Base-by-base conservation (phyloP, 2,329 filamentous ascomycete genomes). In the Sporothrix pallida region DNA sequence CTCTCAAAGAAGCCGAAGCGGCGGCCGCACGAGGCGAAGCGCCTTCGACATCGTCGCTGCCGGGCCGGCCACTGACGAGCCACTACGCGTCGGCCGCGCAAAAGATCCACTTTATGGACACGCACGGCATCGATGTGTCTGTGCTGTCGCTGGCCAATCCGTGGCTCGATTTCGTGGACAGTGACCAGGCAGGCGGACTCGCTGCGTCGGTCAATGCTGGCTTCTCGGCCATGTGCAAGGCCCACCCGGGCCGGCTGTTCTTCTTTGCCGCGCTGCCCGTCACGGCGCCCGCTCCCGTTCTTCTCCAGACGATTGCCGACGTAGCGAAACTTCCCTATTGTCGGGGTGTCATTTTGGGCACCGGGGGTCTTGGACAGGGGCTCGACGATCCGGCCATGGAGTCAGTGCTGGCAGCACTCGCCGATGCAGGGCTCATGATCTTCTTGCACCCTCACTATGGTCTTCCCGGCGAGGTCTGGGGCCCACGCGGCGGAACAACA, bases 371-470 rank as follows among this genome's bases (percentile, higher is more conserved):
- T 0, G 94, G 94, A 0, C 84, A 87, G 12, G 94, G 95, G 0
- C 86, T 98, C 0, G 95, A 98, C 79, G 95, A 98, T 81, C 86
- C 88, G 2, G 82, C 83, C 0, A 83, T 98, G 37, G 86, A 95
- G 50, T 90, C 92, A 0, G 87, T 98, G 12, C 93, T 94, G 82
- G 81, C 86, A 12, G 90, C 91, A 0, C 82, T 98, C 1, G 89
- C 93, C 58, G 86, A 87, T 56, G 87, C 88, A 0, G 81, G 85
- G 8, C 84, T 93, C 48, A 84, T 92, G 31, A 85, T 97, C 68
- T 98, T 98, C 83, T 82, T 98, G 70, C 95, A 98, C 81, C 95
- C 95, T 42, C 95, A 98, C 82, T 97, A 98, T 80, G 95, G 95
- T 1, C 87, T 98, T 2, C 94, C 94, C 0, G 88, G 88, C 74